Evolutionary conservation across 345 rosid genomes (phyloP).

Genomic region (Sisymbrium altissimum): DNA sequence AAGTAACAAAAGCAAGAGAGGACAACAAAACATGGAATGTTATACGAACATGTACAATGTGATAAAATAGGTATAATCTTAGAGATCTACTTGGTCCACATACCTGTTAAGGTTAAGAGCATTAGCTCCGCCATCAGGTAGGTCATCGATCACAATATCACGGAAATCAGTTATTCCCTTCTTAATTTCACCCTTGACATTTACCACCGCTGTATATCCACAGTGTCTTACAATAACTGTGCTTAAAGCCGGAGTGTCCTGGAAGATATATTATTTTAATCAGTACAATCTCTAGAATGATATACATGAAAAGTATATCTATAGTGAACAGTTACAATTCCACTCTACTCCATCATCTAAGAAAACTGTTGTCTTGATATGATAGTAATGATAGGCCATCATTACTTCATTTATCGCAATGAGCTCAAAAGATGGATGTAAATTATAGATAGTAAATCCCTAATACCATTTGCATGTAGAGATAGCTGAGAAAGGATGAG

Average conservation of each 20-base stretch:
- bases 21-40: neutral
- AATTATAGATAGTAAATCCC: neutral
- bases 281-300: conserved; percentile 1
- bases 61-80: neutral
- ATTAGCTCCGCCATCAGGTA: conserved; percentile 90
- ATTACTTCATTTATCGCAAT: conserved; percentile 10
- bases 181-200: conserved; percentile 55
- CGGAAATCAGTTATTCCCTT: conserved; percentile 40
- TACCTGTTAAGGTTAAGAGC: conserved; percentile 84
- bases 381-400: neutral
- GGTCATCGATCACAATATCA: conserved; percentile 75
- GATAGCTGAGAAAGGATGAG: neutral
- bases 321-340: neutral
- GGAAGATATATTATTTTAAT: neutral
- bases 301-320: neutral
- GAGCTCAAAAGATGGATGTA: neutral
- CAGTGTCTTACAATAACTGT: conserved; percentile 72
- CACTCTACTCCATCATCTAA: neutral
- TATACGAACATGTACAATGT: neutral
- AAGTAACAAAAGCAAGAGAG: neutral
- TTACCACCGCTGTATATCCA: conserved; percentile 74
- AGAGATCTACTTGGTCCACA: conserved; percentile 6
- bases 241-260: conserved; percentile 84
- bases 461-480: neutral
- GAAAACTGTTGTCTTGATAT: neutral